A percentile compares a stretch with the other conserved stretches of the same genome.
These are phyloP conservation scores for Mycena latifolia DNA, from an alignment of 768 basidiomycete genomes.

Conservation along the genomic window DNA sequence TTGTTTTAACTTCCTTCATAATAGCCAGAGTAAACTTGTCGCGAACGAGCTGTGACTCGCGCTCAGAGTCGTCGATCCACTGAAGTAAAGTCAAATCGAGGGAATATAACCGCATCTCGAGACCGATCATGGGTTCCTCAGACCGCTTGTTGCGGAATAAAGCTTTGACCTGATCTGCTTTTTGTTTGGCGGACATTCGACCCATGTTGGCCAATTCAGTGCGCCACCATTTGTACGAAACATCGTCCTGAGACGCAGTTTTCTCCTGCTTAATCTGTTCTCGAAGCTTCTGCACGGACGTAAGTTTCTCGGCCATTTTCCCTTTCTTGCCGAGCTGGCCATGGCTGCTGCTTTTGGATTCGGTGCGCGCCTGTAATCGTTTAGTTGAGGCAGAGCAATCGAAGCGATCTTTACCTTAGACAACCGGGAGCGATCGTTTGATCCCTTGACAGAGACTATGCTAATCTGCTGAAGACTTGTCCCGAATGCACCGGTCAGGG, in stretches of 20 bases:
- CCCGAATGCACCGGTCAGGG: slow-evolving; percentile 74
- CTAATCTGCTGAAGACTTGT: slow-evolving; percentile 62
- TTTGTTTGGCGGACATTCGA: slow-evolving; percentile 46
- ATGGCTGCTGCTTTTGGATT: background rate
- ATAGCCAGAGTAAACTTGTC: slow-evolving; percentile 62
- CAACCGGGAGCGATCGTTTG: background rate
- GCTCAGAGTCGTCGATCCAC: slow-evolving; percentile 64
- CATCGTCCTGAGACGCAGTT: slow-evolving; percentile 51
- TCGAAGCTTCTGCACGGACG: slow-evolving; percentile 52
- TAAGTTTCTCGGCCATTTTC: background rate
- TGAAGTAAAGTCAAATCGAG: slow-evolving; percentile 62
- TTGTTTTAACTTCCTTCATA: slow-evolving; percentile 62
- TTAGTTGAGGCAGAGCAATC: background rate
- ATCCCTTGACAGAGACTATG: slow-evolving; percentile 54
- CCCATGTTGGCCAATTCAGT: slow-evolving; percentile 57
- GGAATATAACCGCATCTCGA: slow-evolving; percentile 65
- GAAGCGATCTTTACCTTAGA: slow-evolving; percentile 5
- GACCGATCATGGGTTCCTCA: slow-evolving; percentile 55
- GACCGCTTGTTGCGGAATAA: slow-evolving; percentile 61
- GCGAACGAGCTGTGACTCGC: slow-evolving; percentile 50
- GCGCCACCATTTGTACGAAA: slow-evolving; percentile 65
- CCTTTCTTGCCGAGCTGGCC: background rate
- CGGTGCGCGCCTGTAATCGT: slow-evolving; percentile 3
- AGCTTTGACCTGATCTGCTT: slow-evolving; percentile 47
- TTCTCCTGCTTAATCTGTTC: slow-evolving; percentile 61